Conservation (phyloP, 768 basidiomycete genomes). For the Pholiota conissans region DNA sequence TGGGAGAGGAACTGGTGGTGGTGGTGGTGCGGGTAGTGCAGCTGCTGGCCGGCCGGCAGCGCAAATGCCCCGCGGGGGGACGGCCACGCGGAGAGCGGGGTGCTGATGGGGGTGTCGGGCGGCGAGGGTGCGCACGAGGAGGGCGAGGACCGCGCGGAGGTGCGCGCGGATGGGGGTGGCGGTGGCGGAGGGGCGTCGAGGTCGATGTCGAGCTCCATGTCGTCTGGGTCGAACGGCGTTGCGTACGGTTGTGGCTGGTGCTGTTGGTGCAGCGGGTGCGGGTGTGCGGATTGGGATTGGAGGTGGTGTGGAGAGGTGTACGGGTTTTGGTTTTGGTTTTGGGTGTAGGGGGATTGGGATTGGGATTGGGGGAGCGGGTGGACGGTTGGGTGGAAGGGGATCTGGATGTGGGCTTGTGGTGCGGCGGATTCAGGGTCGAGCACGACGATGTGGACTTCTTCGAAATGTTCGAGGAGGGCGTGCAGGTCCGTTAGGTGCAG, state of each 20-base stretch:
- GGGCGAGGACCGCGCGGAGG: constrained; percentile 33
- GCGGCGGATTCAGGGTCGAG: constrained; percentile 41
- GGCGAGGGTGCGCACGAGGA: constrained; percentile 44
- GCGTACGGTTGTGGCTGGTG: constrained; percentile 30
- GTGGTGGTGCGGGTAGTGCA: neutral
- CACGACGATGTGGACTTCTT: constrained; percentile 85
- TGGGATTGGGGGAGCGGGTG: constrained; percentile 28
- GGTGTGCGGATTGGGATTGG: constrained; percentile 47
- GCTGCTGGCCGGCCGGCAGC: too few species aligned
- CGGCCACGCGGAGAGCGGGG: constrained; percentile 42
- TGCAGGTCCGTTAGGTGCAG: constrained; percentile 54
- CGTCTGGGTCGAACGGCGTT: constrained; percentile 68
- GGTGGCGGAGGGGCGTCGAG: constrained; percentile 35
- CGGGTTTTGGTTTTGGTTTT: too few species aligned
- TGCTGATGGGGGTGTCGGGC: constrained; percentile 53
- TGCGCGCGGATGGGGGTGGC: constrained; percentile 21
- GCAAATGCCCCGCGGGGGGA: constrained; percentile 30
- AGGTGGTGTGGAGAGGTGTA: constrained; percentile 35
- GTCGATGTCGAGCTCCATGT: constrained; percentile 81
- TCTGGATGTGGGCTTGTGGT: constrained; percentile 39
- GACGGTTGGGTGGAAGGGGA: constrained; percentile 46
- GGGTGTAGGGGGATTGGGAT: constrained; percentile 18
- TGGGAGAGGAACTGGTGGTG: constrained; percentile 39
- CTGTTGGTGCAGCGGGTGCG: constrained; percentile 22
- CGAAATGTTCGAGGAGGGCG: constrained; percentile 87